A percentile compares a stretch with the other conserved stretches of the same genome.
Conservation (phyloP, 139 green algal species). For the Bryopsis sp. region DNA sequence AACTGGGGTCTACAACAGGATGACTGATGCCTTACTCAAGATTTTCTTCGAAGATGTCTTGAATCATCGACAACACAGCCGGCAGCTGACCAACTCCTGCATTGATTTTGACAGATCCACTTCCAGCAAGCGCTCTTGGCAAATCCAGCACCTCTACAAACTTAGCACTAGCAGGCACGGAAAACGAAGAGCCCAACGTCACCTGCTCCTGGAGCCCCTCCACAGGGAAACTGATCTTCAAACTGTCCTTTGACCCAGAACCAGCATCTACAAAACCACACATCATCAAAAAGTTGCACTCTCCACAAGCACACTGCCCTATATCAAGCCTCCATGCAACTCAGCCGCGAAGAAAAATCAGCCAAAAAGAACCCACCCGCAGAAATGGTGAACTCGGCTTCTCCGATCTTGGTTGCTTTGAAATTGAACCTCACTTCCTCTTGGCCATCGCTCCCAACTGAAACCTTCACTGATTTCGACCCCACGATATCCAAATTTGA, state of each 20-base stretch:
- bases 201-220: not conserved
- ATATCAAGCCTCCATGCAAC: too few species aligned
- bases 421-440: slow-evolving; percentile 7
- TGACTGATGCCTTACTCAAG: too few species aligned
- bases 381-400: not conserved
- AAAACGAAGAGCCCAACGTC: not conserved
- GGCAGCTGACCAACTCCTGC: slow-evolving; percentile 35
- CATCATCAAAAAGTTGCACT: too few species aligned
- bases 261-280: too few species aligned
- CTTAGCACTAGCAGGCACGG: not conserved
- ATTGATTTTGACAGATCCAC: slow-evolving; percentile 28
- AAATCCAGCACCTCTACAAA: slow-evolving; percentile 30
- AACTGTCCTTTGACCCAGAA: not conserved
- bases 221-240: not conserved
- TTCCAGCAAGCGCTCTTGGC: slow-evolving; percentile 35
- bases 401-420: not conserved
- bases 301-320: too few species aligned
- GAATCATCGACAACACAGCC: slow-evolving; percentile 20
- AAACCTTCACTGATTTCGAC: not conserved
- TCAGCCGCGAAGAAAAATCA: too few species aligned
- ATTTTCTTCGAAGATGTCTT: too few species aligned
- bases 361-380: too few species aligned
- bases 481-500: slow-evolving; percentile 2
- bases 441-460: not conserved
- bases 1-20: too few species aligned